Conservation (phyloP, 176 grass and related monocot genomes). For the Dactylis glomerata region DNA sequence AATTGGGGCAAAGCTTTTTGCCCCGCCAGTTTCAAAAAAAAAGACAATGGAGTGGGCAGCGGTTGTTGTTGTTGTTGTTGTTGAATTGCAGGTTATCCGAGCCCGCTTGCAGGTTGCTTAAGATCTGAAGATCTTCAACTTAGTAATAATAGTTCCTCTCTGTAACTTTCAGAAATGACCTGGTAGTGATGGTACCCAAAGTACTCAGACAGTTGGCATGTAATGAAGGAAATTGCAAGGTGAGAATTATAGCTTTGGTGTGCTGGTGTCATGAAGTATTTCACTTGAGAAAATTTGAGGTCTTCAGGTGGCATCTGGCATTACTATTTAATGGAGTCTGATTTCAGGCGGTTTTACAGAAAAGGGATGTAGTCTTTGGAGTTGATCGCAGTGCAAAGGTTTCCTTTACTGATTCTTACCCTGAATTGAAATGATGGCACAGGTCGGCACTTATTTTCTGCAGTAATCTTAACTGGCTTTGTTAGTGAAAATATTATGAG, state of each 20-base stretch:
- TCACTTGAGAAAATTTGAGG: background rate
- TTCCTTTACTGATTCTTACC: constrained; percentile 90
- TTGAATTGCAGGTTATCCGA: constrained; percentile 68
- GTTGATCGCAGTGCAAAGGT: constrained; percentile 83
- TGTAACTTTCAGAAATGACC: constrained; percentile 78
- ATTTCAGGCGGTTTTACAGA: constrained; percentile 76
- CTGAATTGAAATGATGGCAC: constrained; percentile 89
- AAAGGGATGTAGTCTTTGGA: constrained; percentile 87
- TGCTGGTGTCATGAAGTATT: background rate
- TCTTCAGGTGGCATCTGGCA: background rate
- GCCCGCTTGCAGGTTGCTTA: constrained; percentile 86
- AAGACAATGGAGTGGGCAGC: too few relatives aligned
- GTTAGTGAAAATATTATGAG: background rate
- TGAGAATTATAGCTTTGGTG: constrained; percentile 10
- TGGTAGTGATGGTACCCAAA: constrained; percentile 67
- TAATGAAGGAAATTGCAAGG: constrained; percentile 82
- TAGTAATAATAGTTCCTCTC: constrained; percentile 6
- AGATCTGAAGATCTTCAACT: background rate
- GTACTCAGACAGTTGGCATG: constrained; percentile 87
- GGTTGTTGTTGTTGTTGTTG: too few relatives aligned
- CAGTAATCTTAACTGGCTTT: background rate
- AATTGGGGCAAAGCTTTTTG: too few relatives aligned
- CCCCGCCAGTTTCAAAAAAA: too few relatives aligned
- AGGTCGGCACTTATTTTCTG: constrained; percentile 47
- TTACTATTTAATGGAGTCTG: constrained; percentile 49